These are phyloP conservation scores for Beta macrorhiza DNA, from an alignment of 179 eudicot genomes.

Conservation along the genomic window DNA sequence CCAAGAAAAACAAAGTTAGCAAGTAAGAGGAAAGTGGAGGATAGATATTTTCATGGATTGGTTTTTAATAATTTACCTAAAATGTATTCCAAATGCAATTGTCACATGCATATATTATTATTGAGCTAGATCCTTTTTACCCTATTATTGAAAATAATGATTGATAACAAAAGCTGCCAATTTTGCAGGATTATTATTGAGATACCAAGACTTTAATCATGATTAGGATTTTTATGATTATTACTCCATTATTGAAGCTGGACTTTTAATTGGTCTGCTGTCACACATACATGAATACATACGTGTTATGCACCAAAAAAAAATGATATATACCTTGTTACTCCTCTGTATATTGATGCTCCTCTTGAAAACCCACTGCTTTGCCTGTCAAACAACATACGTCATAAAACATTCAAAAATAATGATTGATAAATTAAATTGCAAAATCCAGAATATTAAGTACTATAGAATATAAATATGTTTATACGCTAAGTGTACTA, in stretches of 20 bases:
- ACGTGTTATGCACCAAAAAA: no score
- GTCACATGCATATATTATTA: conserved; percentile 15
- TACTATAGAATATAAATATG: no score
- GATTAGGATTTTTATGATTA: background rate
- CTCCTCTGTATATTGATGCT: conserved; percentile 87
- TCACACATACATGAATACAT: background rate
- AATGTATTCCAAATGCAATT: background rate
- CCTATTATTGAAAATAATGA: conserved; percentile 25
- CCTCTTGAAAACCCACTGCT: conserved; percentile 92
- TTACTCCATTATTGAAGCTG: background rate
- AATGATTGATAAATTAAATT: background rate
- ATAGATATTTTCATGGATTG: conserved; percentile 5
- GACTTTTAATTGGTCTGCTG: background rate
- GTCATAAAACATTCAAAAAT: background rate
- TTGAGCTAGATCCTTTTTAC: background rate
- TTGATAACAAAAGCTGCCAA: conserved; percentile 34
- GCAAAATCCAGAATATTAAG: no score
- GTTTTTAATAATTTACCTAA: background rate
- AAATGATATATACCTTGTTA: conserved; percentile 51
- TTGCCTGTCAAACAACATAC: conserved; percentile 42
- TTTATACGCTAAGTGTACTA: no score
- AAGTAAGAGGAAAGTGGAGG: conserved; percentile 4
- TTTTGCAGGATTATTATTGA: conserved; percentile 12
- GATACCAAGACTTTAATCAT: background rate
- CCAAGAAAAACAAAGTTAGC: conserved; percentile 19